Evolutionary conservation across 257 asterid genomes (phyloP), one percentile per base, ranked within the genome.

Genomic region (Thymus mandschuricus): DNA sequence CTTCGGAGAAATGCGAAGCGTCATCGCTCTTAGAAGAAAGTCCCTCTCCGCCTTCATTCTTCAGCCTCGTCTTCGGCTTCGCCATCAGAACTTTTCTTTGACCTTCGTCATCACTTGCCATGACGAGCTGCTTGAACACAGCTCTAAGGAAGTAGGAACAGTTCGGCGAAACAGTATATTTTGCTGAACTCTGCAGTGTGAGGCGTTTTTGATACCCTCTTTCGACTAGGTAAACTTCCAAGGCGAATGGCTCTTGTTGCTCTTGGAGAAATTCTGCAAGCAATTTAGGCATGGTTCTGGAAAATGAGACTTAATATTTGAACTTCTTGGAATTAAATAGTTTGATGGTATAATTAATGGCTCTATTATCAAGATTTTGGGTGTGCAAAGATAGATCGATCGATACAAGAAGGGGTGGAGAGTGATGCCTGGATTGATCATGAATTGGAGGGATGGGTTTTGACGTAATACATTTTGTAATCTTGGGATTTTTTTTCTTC

Each of bases 181-280:
- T 21, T 21, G 21, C 21, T 21, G 21, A 21, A 21, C 21, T 21
- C 21, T 21, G 21, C 21, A 21, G 21, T 21, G 21, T 3, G 8
- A 4, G 33, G 33, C 70, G 40, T 35, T 35, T 35, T 3, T 6
- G 50, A 49, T 49, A 76, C 75, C 84, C 79, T 75, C 80, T 75
- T 65, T 91, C 96, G 27, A 79, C 68, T 71, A 86, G 90, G 79
- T 78, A 86, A 13, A 27, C 60, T 65, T 90, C 86, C 65, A 90
- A 70, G 43, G 84, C 78, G 69, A 91, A 91, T 50, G 97, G 96
- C 68, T 88, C 92, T 81, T 91, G 97, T 10, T 88, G 77, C 75
- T 91, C 94, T 29, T 74, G 81, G 35, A 90, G 96, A 70, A 82
- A 81, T 5, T 88, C 84, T 66, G 73, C 83, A 8, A 87, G 83